These are phyloP conservation scores for Epichloe uncinata DNA, from an alignment of 2,329 filamentous ascomycete genomes.

Conservation along the genomic window DNA sequence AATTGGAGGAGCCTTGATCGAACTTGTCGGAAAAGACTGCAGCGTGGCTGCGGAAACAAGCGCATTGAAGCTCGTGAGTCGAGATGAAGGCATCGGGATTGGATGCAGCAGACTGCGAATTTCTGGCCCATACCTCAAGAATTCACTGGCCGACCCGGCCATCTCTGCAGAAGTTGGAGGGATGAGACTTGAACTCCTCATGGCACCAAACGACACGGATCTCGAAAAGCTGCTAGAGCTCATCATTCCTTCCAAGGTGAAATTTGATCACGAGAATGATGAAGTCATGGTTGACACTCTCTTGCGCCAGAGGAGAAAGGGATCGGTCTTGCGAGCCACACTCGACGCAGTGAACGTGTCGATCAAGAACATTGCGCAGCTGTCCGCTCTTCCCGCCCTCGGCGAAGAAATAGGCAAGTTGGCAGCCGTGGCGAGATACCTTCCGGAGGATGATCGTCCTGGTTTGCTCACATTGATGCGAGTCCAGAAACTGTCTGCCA, in stretches of 20 bases:
- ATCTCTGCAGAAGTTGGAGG: slow-evolving; percentile 50
- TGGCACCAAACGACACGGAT: slow-evolving; percentile 62
- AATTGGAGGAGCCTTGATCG: slow-evolving; percentile 62
- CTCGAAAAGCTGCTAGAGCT: slow-evolving; percentile 70
- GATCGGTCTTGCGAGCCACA: slow-evolving; percentile 61
- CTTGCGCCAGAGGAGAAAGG: slow-evolving; percentile 73
- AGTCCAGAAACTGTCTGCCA: slow-evolving; percentile 48
- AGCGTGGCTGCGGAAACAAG: slow-evolving; percentile 63
- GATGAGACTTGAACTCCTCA: slow-evolving; percentile 59
- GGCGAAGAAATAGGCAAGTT: slow-evolving; percentile 69
- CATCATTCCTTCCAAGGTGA: slow-evolving; percentile 82
- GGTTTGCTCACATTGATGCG: slow-evolving; percentile 65
- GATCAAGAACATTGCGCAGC: slow-evolving; percentile 48
- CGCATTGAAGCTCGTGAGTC: slow-evolving; percentile 66
- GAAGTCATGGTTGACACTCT: slow-evolving; percentile 93
- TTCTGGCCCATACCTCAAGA: slow-evolving; percentile 52
- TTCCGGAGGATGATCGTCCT: slow-evolving; percentile 89
- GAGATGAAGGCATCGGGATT: slow-evolving; percentile 57
- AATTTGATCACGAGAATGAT: slow-evolving; percentile 73
- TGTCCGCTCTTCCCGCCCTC: slow-evolving; percentile 56
- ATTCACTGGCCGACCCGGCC: slow-evolving; percentile 41
- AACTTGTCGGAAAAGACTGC: slow-evolving; percentile 67
- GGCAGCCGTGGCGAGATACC: slow-evolving; percentile 80
- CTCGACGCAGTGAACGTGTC: slow-evolving; percentile 51
- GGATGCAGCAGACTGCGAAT: slow-evolving; percentile 63